Conservation (phyloP, 495 filamentous ascomycete species). For the Cryomyces antarcticus region DNA sequence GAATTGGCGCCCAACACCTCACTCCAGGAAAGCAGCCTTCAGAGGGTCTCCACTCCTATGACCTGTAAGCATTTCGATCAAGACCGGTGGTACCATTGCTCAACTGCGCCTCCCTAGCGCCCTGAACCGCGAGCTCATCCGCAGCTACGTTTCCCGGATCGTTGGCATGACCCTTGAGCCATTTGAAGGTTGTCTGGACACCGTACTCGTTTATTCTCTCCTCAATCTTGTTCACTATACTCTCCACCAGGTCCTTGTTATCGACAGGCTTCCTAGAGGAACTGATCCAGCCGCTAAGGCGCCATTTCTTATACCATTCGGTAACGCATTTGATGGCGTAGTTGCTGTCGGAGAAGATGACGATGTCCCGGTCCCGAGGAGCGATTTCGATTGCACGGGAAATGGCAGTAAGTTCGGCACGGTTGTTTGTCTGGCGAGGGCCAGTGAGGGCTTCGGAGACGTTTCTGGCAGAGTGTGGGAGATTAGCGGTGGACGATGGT, state of each 20-base stretch:
- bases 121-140: constrained; percentile 55
- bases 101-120: constrained; percentile 17
- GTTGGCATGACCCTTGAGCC: constrained; percentile 66
- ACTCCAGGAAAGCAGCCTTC: too few relatives aligned
- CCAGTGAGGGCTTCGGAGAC: constrained; percentile 56
- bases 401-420: constrained; percentile 80
- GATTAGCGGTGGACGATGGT: background rate
- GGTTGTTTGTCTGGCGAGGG: constrained; percentile 71
- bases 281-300: constrained; percentile 59
- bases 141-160: constrained; percentile 58
- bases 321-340: constrained; percentile 87
- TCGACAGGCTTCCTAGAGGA: constrained; percentile 47
- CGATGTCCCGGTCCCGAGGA: constrained; percentile 38
- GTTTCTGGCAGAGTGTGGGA: background rate
- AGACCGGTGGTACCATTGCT: too few relatives aligned
- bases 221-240: constrained; percentile 50
- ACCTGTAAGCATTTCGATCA: too few relatives aligned
- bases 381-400: constrained; percentile 62
- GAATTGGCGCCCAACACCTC: too few relatives aligned
- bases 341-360: constrained; percentile 63
- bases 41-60: too few relatives aligned
- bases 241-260: constrained; percentile 67
- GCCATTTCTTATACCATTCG: constrained; percentile 65
- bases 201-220: constrained; percentile 34
- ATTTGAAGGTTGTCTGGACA: constrained; percentile 50